phyloP scores from a whole-genome alignment of 2,329 filamentous ascomycete species.

The Penicillium brasilianum region DNA sequence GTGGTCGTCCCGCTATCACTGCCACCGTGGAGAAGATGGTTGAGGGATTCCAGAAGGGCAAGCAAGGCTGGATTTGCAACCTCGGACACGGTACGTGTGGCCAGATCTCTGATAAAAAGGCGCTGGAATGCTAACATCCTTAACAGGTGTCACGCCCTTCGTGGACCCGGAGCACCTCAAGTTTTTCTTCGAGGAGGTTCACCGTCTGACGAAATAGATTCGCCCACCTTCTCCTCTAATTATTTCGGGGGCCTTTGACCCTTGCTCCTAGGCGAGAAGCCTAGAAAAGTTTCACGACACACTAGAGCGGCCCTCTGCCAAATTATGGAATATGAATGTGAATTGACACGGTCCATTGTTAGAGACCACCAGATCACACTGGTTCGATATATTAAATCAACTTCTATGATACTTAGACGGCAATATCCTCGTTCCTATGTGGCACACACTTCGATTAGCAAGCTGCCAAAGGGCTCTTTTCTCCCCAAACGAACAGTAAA shows the following conservation, averaged over 20 bases:
- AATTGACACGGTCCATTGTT: not conserved
- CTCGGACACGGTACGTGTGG: constrained; percentile 79
- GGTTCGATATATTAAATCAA: constrained; percentile 16
- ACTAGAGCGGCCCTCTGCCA: constrained; percentile 9
- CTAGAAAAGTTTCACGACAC: constrained; percentile 19
- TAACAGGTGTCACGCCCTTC: constrained; percentile 83
- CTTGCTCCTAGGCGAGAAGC: constrained; percentile 1
- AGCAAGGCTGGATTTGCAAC: constrained; percentile 96
- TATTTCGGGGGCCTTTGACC: constrained; percentile 16
- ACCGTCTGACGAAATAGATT: constrained; percentile 57
- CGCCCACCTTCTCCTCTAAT: constrained; percentile 6
- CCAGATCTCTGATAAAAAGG: not conserved
- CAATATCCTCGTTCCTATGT: constrained; percentile 64
- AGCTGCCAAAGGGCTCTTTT: not conserved
- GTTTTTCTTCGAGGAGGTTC: constrained; percentile 93
- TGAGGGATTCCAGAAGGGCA: constrained; percentile 78
- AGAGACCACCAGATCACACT: constrained; percentile 9
- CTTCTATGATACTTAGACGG: constrained; percentile 46
- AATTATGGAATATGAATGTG: constrained; percentile 11
- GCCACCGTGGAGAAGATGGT: constrained; percentile 84
- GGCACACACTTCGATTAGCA: constrained; percentile 22
- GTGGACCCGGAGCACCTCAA: constrained; percentile 92
- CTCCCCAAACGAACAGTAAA: not conserved
- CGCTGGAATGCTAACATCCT: constrained; percentile 28
- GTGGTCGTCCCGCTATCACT: constrained; percentile 79